A percentile compares a stretch with the other conserved stretches of the same genome.
Conservation (phyloP, 1,284 basidiomycete genomes). For the Cutaneotrichosporon sp. region DNA sequence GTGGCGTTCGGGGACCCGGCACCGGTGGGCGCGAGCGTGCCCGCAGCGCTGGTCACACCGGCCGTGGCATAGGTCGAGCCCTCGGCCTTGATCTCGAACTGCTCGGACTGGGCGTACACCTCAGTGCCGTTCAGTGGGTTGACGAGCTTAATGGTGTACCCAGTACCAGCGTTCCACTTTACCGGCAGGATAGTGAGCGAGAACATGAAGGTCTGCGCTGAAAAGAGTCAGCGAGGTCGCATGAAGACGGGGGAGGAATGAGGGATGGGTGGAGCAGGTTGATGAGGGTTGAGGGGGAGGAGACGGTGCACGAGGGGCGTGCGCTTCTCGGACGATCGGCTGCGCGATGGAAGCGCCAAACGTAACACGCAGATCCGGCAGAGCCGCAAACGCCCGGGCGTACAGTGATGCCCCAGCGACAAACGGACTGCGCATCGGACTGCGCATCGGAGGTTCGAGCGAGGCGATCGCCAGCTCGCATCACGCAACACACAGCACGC, state of each 20-base stretch:
- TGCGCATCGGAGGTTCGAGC: too few relatives aligned
- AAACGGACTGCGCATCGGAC: too few relatives aligned
- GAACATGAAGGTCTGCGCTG: slow-evolving; percentile 9
- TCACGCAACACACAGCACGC: too few relatives aligned
- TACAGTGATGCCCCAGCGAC: too few relatives aligned
- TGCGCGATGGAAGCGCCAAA: too few relatives aligned
- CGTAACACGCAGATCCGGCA: too few relatives aligned
- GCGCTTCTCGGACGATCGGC: background rate
- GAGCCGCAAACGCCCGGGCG: too few relatives aligned
- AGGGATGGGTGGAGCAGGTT: background rate
- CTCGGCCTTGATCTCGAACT: slow-evolving; percentile 66
- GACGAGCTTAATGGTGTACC: slow-evolving; percentile 63
- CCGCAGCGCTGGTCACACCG: background rate
- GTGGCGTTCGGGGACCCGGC: background rate
- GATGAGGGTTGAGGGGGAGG: too few relatives aligned
- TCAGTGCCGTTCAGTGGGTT: slow-evolving; percentile 62
- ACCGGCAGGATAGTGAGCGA: slow-evolving; percentile 2
- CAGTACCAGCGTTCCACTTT: slow-evolving; percentile 34
- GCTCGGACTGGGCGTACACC: slow-evolving; percentile 63
- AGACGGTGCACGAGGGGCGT: background rate
- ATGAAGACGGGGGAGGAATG: background rate
- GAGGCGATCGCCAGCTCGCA: too few relatives aligned
- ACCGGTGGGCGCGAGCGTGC: background rate
- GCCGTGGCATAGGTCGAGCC: slow-evolving; percentile 63
- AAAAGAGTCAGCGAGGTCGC: slow-evolving; percentile 1